These are phyloP conservation scores for Pyrenula massariospora DNA, from an alignment of 495 filamentous ascomycete genomes.

Conservation along the genomic window DNA sequence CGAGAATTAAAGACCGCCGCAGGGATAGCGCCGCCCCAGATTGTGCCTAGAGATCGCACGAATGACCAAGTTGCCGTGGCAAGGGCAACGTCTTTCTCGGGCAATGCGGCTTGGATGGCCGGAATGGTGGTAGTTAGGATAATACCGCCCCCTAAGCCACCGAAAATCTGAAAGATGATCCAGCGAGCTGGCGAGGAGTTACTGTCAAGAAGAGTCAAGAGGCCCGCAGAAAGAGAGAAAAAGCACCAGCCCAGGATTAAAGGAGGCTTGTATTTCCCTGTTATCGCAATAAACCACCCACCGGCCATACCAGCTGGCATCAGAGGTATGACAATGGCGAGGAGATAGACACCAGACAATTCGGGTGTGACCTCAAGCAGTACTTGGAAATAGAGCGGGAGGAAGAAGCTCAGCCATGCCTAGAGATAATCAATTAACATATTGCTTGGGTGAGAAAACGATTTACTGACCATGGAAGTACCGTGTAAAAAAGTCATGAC, in stretches of 20 bases:
- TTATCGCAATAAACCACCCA: not conserved
- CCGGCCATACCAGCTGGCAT: slow-evolving; percentile 1
- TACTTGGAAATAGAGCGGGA: slow-evolving; percentile 3
- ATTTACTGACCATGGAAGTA: slow-evolving; percentile 4
- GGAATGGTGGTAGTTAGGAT: slow-evolving; percentile 16
- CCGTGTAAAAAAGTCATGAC: slow-evolving; percentile 12
- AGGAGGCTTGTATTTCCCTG: not conserved
- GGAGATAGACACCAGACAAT: not conserved
- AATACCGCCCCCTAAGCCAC: slow-evolving; percentile 16
- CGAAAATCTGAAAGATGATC: slow-evolving; percentile 16
- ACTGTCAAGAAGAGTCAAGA: slow-evolving; percentile 9
- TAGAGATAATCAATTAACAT: too few relatives aligned
- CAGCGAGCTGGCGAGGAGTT: slow-evolving; percentile 7
- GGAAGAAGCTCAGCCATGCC: not conserved
- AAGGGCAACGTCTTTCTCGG: slow-evolving; percentile 15
- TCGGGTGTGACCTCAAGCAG: not conserved
- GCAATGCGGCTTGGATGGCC: slow-evolving; percentile 18
- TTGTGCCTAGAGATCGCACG: slow-evolving; percentile 27
- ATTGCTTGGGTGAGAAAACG: too few relatives aligned
- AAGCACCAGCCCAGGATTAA: not conserved
- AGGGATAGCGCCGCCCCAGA: slow-evolving; percentile 38
- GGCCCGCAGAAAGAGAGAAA: not conserved
- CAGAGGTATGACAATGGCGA: not conserved
- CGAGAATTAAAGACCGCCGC: slow-evolving; percentile 35
- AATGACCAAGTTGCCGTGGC: slow-evolving; percentile 23